Conservation (phyloP, 2,329 filamentous ascomycete genomes). For the Lachnellula arida region DNA sequence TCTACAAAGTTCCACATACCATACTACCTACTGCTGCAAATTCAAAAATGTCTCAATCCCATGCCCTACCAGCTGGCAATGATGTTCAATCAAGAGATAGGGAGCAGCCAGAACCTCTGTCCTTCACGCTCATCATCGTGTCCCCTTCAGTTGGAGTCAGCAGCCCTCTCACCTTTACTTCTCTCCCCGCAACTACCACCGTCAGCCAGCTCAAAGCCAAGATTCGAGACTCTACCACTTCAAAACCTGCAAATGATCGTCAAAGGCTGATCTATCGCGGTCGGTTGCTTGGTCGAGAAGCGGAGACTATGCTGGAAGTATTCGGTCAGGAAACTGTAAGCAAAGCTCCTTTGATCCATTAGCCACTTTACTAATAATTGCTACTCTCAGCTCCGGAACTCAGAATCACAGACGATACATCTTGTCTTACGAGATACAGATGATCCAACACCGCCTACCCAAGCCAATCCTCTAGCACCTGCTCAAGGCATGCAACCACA, state of each 20-base stretch:
- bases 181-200: constrained; percentile 46
- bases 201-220: constrained; percentile 53
- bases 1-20: too few relatives aligned
- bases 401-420: constrained; percentile 49
- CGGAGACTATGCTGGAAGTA: constrained; percentile 51
- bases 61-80: constrained; percentile 3
- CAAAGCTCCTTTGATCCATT: neutral
- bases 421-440: constrained; percentile 44
- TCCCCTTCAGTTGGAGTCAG: constrained; percentile 54
- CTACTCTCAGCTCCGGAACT: constrained; percentile 37
- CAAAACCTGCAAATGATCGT: constrained; percentile 48
- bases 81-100: constrained; percentile 19
- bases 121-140: constrained; percentile 53
- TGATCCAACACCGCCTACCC: constrained; percentile 14
- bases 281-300: constrained; percentile 49
- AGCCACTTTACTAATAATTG: constrained; percentile 5
- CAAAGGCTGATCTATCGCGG: constrained; percentile 59
- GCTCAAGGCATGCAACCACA: constrained; percentile 18
- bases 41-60: constrained; percentile 20
- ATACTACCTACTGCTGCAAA: neutral
- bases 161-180: constrained; percentile 45
- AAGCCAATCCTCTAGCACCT: constrained; percentile 19
- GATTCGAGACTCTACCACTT: constrained; percentile 48
- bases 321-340: constrained; percentile 47
- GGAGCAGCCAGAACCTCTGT: constrained; percentile 21